A percentile compares a stretch with the other conserved stretches of the same genome.
These are phyloP conservation scores for Pascua sp. DNA, from an alignment of 1,284 basidiomycete species.

Conservation along the genomic window DNA sequence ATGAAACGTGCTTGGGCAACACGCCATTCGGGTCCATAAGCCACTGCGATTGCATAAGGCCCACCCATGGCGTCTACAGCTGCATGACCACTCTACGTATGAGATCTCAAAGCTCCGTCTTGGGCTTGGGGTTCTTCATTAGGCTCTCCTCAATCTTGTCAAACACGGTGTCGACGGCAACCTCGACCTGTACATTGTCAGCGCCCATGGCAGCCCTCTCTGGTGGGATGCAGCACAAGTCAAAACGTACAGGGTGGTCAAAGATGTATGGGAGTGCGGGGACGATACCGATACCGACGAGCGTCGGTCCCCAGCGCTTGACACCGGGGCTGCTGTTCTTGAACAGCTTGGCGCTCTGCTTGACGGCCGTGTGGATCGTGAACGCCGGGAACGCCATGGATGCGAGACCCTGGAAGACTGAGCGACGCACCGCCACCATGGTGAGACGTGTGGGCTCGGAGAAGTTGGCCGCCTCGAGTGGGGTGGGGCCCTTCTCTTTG, in stretches of 20 bases:
- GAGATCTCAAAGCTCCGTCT: background rate
- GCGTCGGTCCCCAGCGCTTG: slow-evolving; percentile 74
- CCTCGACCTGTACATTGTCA: slow-evolving; percentile 48
- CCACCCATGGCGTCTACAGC: too few relatives aligned
- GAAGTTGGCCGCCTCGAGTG: slow-evolving; percentile 69
- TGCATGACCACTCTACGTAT: too few relatives aligned
- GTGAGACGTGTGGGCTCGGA: slow-evolving; percentile 69
- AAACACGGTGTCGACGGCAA: slow-evolving; percentile 51
- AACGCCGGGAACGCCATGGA: slow-evolving; percentile 12
- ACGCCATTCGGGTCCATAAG: too few relatives aligned
- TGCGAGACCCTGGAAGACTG: slow-evolving; percentile 81
- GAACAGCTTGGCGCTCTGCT: slow-evolving; percentile 60
- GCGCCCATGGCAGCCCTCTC: too few relatives aligned
- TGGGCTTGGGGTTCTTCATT: slow-evolving; percentile 19
- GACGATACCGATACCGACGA: slow-evolving; percentile 59
- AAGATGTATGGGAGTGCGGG: slow-evolving; percentile 77
- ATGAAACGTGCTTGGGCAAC: too few relatives aligned
- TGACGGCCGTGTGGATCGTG: slow-evolving; percentile 79
- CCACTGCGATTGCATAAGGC: too few relatives aligned
- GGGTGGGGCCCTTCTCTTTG: slow-evolving; percentile 65
- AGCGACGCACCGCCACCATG: slow-evolving; percentile 69
- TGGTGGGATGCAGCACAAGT: slow-evolving; percentile 16
- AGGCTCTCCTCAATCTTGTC: slow-evolving; percentile 51
- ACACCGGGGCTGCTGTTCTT: slow-evolving; percentile 29
- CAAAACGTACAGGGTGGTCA: slow-evolving; percentile 64